A percentile compares a stretch with the other conserved stretches of the same genome.
These are phyloP conservation scores for Hypoxylon trugodes DNA, from an alignment of 495 filamentous ascomycete species.

Conservation along the genomic window DNA sequence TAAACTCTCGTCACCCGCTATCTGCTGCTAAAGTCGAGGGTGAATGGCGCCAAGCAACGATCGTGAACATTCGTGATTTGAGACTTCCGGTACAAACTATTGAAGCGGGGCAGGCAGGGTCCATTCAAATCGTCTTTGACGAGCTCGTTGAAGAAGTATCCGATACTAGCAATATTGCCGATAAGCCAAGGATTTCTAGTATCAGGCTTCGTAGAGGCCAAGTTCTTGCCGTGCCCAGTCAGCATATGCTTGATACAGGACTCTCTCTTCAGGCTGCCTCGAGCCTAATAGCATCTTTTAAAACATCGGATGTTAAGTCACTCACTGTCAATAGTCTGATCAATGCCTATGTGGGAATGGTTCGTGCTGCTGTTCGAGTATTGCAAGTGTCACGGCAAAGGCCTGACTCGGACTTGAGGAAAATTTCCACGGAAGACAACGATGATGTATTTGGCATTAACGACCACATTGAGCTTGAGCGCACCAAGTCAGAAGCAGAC, in stretches of 20 bases:
- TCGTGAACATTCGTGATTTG: constrained; percentile 87
- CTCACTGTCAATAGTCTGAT: constrained; percentile 65
- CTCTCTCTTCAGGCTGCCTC: constrained; percentile 63
- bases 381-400: constrained; percentile 47
- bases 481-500: constrained; percentile 42
- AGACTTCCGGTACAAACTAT: constrained; percentile 83
- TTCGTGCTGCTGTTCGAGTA: constrained; percentile 81
- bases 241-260: constrained; percentile 57
- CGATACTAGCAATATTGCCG: constrained; percentile 19
- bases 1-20: constrained; percentile 49
- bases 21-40: constrained; percentile 58
- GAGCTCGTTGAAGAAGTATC: constrained; percentile 25
- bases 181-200: constrained; percentile 42
- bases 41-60: constrained; percentile 79
- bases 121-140: constrained; percentile 78
- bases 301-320: constrained; percentile 47
- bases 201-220: constrained; percentile 81
- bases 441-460: constrained; percentile 74
- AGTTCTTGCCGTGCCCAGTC: constrained; percentile 70
- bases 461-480: constrained; percentile 58
- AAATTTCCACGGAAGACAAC: constrained; percentile 48
- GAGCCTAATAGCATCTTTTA: constrained; percentile 61
- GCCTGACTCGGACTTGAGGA: constrained; percentile 25
- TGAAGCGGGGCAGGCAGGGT: constrained; percentile 84
- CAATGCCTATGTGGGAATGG: constrained; percentile 84